Evolutionary conservation across 2,329 filamentous ascomycete genomes (phyloP).

Genomic region (Fusarium sp.): DNA sequence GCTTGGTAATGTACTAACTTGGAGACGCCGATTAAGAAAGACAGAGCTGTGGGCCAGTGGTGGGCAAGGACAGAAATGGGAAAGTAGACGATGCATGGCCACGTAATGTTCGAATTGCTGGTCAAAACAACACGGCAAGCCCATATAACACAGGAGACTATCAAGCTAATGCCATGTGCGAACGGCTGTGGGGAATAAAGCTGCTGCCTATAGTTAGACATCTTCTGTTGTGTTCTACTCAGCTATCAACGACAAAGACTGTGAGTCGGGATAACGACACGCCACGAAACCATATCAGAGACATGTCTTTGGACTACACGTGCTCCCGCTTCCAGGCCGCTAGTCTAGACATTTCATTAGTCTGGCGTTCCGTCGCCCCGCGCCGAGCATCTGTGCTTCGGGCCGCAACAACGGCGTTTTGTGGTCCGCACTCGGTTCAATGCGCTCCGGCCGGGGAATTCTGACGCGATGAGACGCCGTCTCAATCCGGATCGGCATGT

Average conservation of each 20-base stretch:
- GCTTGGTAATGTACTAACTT: slow-evolving; percentile 22
- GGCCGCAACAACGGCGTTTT: slow-evolving; percentile 12
- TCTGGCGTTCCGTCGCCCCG: slow-evolving; percentile 4
- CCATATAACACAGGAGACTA: slow-evolving; percentile 24
- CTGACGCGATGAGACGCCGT: slow-evolving; percentile 22
- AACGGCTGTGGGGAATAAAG: slow-evolving; percentile 8
- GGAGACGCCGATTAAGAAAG: slow-evolving; percentile 8
- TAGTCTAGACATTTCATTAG: slow-evolving; percentile 6
- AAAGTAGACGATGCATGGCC: background rate
- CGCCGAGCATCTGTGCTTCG: slow-evolving; percentile 13
- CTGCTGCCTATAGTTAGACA: slow-evolving; percentile 1
- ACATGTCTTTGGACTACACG: background rate
- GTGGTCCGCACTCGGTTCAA: background rate
- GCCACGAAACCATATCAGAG: slow-evolving; percentile 3
- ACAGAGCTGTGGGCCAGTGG: slow-evolving; percentile 2
- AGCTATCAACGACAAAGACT: background rate
- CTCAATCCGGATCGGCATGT: slow-evolving; percentile 23
- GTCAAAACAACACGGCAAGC: background rate
- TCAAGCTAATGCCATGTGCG: slow-evolving; percentile 7
- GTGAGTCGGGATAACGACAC: slow-evolving; percentile 10
- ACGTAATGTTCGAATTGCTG: slow-evolving; percentile 11
- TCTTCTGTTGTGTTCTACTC: slow-evolving; percentile 9
- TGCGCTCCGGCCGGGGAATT: slow-evolving; percentile 12
- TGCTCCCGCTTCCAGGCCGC: background rate
- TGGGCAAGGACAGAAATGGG: slow-evolving; percentile 4